Base-by-base conservation (phyloP, 163 green algal species). In the Chloromonas sp. region DNA sequence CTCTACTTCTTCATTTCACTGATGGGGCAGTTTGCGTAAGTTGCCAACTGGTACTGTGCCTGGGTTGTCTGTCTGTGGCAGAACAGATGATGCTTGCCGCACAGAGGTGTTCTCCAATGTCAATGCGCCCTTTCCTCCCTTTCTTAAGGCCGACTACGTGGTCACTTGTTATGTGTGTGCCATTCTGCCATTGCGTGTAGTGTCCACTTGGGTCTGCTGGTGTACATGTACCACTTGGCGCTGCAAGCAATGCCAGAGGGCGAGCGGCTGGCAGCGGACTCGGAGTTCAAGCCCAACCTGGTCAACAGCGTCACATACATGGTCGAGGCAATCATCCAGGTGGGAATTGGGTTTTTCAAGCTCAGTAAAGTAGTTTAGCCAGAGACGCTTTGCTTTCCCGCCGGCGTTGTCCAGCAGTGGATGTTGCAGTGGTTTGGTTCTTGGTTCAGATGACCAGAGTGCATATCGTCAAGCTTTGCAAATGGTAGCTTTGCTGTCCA, bases 291-390 rank as follows among this genome's bases (percentile, higher is more conserved):
- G 87, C 96, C 97, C 87, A 99, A 99, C 92, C 88, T 99, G n/a
- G 95, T 99, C 77, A 99, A 99, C 95, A 98, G 93, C 58, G 93
- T 98, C 2, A 98, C 95, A 88, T 99, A 98, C 91, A 91, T 98
- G 70, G 93, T 96, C 58, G 95, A 98, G 88, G 96, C 95, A 58
- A 87, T 92, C 86, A 96, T 98, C 81, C 93, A 96, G 87, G 85
- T 91, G 77, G 36, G 36, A 36, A 36, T 36, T 36, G 36, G 36
- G 36, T 36, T 36, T 36, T 36, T 36, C 36, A 36, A 36, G 36
- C 36, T 36, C 36, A 36, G 36, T 36, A 36, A 36, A 36, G 36
- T 36, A 36, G 36, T 36, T 36, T 36, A 36, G 36, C 36, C 36
- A 36, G 36, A 36, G 36, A 36, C 77, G 15, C 36, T 14, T 14